Base-by-base conservation (phyloP, 2,329 filamentous ascomycete species). In the Sarocladium kiliense region DNA sequence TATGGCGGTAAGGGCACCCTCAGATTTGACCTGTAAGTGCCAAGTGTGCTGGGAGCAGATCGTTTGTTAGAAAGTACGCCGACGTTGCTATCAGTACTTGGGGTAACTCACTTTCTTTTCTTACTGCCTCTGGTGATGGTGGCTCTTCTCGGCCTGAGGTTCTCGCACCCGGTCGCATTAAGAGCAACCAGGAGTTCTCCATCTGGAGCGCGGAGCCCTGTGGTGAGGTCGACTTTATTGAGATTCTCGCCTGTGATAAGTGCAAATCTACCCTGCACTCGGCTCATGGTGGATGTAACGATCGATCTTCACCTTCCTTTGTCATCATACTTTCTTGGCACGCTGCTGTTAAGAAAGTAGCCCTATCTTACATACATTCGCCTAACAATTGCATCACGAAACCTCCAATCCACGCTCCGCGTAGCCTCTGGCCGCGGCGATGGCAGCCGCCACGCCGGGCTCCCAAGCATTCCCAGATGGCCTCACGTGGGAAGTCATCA, bases 151-250 rank as follows among this genome's bases (percentile, higher is more conserved):
- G 67, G 5, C 68, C 76, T 10, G 65, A 73, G 55, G 65, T 74
- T n/a, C 66, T 80, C 23, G 65, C 69, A 56, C 63, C 76, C 36
- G 64, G 66, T 19, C 57, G 62, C 27, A 66, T 79, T 53, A 68
- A 68, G 27, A 77, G 77, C 57, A 68, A 68, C 59, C 69, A 70
- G 57, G 77, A 80, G 61, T 73, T 77, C 56, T 60, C 74, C 64
- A 76, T 79, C 60, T 74, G 73, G 60, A 75, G 72, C 41, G 71
- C 72, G 54, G 61, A 72, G 57, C 65, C 71, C 53, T 80, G 88
- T 66, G 88, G 87, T 62, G 89, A 93, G 72, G 81, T 88, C 59
- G 89, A 93, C 64, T 77, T 91, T 54, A 85, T 87, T 63, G 89
- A 92, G 72, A 78, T 89, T 23, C 80, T 92, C 41, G 76, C 79